A percentile compares a stretch with the other conserved stretches of the same genome.
These are phyloP conservation scores for Hypoxylon sp. DNA, from an alignment of 2,329 filamentous ascomycete species.

Conservation along the genomic window DNA sequence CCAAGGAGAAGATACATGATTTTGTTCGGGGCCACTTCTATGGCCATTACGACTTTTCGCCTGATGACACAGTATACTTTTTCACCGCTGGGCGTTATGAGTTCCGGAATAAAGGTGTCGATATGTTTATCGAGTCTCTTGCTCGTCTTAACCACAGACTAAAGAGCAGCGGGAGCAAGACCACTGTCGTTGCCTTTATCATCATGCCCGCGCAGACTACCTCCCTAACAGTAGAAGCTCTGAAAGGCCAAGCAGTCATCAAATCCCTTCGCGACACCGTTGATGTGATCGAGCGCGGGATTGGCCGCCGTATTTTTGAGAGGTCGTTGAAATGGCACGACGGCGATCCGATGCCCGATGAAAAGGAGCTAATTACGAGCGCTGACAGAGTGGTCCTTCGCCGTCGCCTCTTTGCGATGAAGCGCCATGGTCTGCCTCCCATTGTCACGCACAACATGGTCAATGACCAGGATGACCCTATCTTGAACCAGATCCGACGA, in stretches of 20 bases:
- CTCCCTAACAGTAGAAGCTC: constrained; percentile 92
- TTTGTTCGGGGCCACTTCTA: constrained; percentile 99
- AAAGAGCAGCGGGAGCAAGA: constrained; percentile 87
- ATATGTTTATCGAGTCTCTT: constrained; percentile 99
- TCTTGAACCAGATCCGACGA: constrained; percentile 94
- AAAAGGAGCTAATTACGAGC: constrained; percentile 93
- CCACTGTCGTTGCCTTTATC: constrained; percentile 96
- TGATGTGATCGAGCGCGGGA: constrained; percentile 91
- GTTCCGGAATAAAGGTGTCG: constrained; percentile 97
- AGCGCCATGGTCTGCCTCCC: constrained; percentile 88
- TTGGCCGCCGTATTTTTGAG: constrained; percentile 95
- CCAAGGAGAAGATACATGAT: constrained; percentile 98
- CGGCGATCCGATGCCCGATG: constrained; percentile 91
- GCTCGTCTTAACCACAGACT: constrained; percentile 94
- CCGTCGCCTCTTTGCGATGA: constrained; percentile 95
- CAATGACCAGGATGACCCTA: constrained; percentile 92
- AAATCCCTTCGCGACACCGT: constrained; percentile 96
- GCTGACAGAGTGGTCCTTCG: constrained; percentile 94
- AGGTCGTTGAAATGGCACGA: constrained; percentile 96
- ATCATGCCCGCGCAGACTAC: constrained; percentile 99
- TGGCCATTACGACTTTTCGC: constrained; percentile 96
- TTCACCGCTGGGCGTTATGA: constrained; percentile 98
- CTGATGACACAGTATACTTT: constrained; percentile 96
- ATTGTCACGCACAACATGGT: constrained; percentile 99
- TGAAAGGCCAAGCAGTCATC: constrained; percentile 97